Evolutionary conservation across 768 basidiomycete species (phyloP), one percentile per base, ranked within the genome.

Genomic region (Pisolithus microcarpus): DNA sequence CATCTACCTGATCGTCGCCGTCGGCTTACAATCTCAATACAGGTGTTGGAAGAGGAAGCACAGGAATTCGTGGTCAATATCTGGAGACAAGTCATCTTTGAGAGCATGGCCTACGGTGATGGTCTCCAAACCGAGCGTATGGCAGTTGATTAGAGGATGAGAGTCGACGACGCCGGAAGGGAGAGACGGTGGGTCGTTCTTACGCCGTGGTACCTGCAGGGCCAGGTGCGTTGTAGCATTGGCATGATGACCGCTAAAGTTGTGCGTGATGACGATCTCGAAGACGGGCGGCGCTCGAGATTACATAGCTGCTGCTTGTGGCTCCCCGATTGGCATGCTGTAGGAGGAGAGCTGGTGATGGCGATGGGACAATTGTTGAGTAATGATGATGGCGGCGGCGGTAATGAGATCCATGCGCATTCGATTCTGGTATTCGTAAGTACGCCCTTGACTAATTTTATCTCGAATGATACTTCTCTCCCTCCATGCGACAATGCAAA

Each of bases 1-100:
- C 5, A 23, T 48, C 7, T n/a, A 5, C 28, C 23, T 38, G 30
- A 36, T 15, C 48, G 36, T 38, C 5, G 31, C 28, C 21, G 21
- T n/a, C 34, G n/a, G 18, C 42, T 60, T 38, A 55, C 53, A 38
- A 31, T 21, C 5, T 15, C 11, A 1, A 26, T 9, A 37, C 61
- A 96, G 93, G 90, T 96, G 4, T 74, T 97, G 34, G 92, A 92
- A 63, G 93, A 95, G 66, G 93, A 97, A 65, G 92, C 93, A 5
- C 71, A 72, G 24, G 84, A 91, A 53, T 79, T 94, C 52, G 75
- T 81, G n/a, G 67, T 84, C 59, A 77, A 76, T 54, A 75, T 96
- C 44, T 97, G 93, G 93, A 81, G 91, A 49, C 88, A 91, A 70
- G 79, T 95, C 58, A 89, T 92, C 46, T 95, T 95, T 64, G 93